These are phyloP conservation scores for Oidiodendron maius DNA, from an alignment of 495 filamentous ascomycete genomes.

Conservation along the genomic window DNA sequence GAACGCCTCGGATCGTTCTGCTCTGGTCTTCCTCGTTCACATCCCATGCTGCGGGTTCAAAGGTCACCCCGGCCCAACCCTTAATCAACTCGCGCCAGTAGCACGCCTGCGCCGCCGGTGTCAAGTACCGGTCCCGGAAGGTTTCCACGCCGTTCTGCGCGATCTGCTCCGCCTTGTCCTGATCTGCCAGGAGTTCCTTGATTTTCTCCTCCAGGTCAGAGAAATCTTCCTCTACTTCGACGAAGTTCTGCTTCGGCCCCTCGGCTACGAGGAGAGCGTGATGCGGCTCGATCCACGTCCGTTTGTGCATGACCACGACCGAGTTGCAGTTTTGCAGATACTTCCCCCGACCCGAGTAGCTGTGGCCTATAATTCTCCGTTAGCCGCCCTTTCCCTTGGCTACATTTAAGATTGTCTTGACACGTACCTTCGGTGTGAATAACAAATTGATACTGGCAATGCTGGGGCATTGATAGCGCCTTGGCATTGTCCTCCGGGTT, in stretches of 20 bases:
- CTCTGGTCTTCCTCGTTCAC: too few species aligned
- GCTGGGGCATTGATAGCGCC: conserved; percentile 29
- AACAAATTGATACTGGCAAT: conserved; percentile 55
- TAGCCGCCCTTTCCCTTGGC: background rate
- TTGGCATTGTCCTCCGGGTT: conserved; percentile 34
- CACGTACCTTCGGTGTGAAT: conserved; percentile 48
- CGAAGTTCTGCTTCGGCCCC: conserved; percentile 54
- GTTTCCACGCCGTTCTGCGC: conserved; percentile 47
- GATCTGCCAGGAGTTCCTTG: conserved; percentile 42
- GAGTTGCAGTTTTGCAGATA: conserved; percentile 56
- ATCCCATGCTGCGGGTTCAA: too few species aligned
- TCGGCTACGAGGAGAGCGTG: conserved; percentile 31
- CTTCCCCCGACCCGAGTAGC: conserved; percentile 42
- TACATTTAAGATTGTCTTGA: background rate
- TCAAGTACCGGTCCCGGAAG: conserved; percentile 55
- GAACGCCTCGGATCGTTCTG: too few species aligned
- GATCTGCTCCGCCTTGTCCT: conserved; percentile 43
- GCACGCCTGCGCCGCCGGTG: conserved; percentile 54
- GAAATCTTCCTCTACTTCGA: conserved; percentile 50
- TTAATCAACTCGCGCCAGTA: conserved; percentile 53
- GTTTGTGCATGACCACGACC: conserved; percentile 46
- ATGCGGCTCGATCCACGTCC: conserved; percentile 38
- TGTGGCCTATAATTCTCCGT: conserved; percentile 4
- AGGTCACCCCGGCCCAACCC: conserved; percentile 37
- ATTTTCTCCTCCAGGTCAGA: conserved; percentile 48